Evolutionary conservation across 2,329 filamentous ascomycete genomes (phyloP), one percentile per base, ranked within the genome.

Genomic region (Pestalotiopsis sp.): DNA sequence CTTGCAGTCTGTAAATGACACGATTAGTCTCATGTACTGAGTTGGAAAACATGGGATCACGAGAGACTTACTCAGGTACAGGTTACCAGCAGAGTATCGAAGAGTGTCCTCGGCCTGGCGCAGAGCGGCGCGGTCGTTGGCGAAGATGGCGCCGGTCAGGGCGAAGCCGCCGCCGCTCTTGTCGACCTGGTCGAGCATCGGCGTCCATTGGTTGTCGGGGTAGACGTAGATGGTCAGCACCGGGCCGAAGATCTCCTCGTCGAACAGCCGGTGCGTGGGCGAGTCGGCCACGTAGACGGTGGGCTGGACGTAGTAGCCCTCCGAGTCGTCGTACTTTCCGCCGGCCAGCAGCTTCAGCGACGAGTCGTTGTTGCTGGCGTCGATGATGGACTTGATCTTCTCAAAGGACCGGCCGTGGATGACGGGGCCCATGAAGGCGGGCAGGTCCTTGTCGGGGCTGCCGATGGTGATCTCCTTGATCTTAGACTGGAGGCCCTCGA

Each of bases 391-490:
- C 0, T 89, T 86, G 2, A 97, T 87, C 81, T 95, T 95, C 80
- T 93, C 89, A 86, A 97, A 97, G 9, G 92, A 92, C 11, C 85
- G 87, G 72, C 90, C 87, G 83, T 97, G 93, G 80, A 97, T 97
- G 69, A 97, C 93, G 23, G 94, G 94, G 12, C 93, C 93, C 76
- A 95, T 90, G 83, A 97, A 97, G 84, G 94, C 93, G 74, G 87
- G 83, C 77, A 92, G 91, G 61, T 93, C 87, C 75, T 90, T 91
- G 65, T 97, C 86, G 69, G 88, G 87, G 75, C 89, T 83, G 11
- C 90, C 91, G 80, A 95, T 91, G n/a, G 85, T 80, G 14, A 90
- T 84, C 3, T 97, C 82, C 68, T 87, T 85, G 72, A 89, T 81
- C 77, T 90, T 89, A 82, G 95, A 93, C 70, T 90, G 83, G 11